Base-by-base conservation (phyloP, 2,329 filamentous ascomycete genomes). In the Paraconiothyrium sp. region DNA sequence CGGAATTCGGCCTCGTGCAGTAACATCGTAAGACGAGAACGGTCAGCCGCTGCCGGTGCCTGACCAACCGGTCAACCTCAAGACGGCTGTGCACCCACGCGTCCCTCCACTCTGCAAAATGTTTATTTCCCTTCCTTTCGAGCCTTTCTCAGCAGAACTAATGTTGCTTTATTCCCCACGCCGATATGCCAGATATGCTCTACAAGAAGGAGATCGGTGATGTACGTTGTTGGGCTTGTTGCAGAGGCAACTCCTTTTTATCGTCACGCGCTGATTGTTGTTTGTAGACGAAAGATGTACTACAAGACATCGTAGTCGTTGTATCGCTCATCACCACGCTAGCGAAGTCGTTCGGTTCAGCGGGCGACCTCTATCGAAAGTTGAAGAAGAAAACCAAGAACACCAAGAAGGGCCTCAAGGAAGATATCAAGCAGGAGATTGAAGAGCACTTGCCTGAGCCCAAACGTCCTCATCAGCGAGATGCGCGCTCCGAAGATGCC, bases 321-420 rank as follows among this genome's bases (percentile, higher is more conserved):
- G 71, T 70, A 11, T 75, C 72, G n/a, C 70, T 77, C 34, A 67
- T 76, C 20, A 60, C 66, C 27, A 71, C 71, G 8, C 58, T 77
- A 41, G 72, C 70, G 30, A 72, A 75, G 16, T 67, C 65, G 3
- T 75, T 76, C 30, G 70, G 72, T 4, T 72, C 73, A n/a, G 72
- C 72, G 10, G 69, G 68, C 54, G 70, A 76, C 37, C 58, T 77
- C 1, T 77, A 75, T 54, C 71, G 66, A 22, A 76, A 67, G 57
- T 65, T 77, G 20, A 76, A 72, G 55, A 70, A 64, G 48, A 67
- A 67, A 51, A 62, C 65, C 3, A 68, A 68, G 37, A 59, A 63
- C 2, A 60, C 57, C 5, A 61, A 60, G 34, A 60, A 52, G 20
- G 61, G 57, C 11, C 37, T 62, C 14, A 49, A 59, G 32, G 62